A percentile compares a stretch with the other conserved stretches of the same genome.
These are phyloP conservation scores for Mycena floridula DNA, from an alignment of 768 basidiomycete species.

Conservation along the genomic window DNA sequence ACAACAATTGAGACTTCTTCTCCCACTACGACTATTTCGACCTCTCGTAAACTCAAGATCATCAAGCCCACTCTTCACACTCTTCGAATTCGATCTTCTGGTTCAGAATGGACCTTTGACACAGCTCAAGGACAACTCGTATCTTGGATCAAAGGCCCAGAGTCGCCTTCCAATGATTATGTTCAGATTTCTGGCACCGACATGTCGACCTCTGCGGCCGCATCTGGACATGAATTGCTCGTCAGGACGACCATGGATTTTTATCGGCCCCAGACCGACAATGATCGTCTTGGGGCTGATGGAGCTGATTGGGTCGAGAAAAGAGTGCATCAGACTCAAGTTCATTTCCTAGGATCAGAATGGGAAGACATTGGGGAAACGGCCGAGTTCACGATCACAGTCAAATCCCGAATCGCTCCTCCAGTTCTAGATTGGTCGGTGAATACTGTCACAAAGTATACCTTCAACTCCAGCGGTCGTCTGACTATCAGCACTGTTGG, in stretches of 20 bases:
- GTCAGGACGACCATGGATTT: conserved; percentile 3
- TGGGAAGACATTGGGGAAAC: neutral
- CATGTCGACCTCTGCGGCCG: no score
- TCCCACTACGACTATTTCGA: neutral
- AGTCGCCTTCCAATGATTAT: no score
- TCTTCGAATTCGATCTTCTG: neutral
- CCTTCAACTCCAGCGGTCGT: conserved; percentile 1
- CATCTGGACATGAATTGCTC: conserved; percentile 1
- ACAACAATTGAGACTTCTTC: neutral
- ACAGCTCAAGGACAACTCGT: conserved; percentile 2
- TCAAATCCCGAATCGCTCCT: conserved; percentile 5
- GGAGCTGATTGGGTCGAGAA: conserved; percentile 5
- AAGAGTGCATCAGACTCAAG: conserved; percentile 5
- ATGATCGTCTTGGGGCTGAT: conserved; percentile 4
- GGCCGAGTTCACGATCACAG: neutral
- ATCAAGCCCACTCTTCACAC: neutral
- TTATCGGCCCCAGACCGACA: conserved; percentile 6
- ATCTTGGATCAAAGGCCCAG: conserved; percentile 4
- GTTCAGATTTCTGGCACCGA: no score
- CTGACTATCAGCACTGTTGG: conserved; percentile 1
- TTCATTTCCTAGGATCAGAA: conserved; percentile 1
- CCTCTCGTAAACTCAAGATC: neutral
- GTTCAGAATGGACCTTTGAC: conserved; percentile 5
- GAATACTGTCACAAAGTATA: conserved; percentile 5
- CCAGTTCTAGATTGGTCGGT: conserved; percentile 9